Evolutionary conservation across 768 basidiomycete genomes (phyloP), one percentile per base, ranked within the genome.

Genomic region (Suillus variegatus): DNA sequence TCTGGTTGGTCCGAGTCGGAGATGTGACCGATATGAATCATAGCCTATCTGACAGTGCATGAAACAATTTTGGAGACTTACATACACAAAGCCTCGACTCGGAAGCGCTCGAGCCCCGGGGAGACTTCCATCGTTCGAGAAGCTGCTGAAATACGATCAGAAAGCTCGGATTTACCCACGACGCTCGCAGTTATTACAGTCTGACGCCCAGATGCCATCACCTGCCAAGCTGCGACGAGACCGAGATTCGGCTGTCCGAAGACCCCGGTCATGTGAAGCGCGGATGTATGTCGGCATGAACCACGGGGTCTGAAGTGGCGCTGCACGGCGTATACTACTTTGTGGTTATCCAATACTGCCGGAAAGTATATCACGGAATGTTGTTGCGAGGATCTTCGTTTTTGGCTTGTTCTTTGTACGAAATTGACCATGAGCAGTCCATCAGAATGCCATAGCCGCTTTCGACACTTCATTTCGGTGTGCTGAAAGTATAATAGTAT

Each of bases 81-180:
- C 52, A 54, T 32, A 20, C 32, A 35, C 20, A 32, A 13, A 36
- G 6, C 35, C 54, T 35, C 10, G 10, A 35, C 18, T 18, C 6
- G 49, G 49, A 22, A 51, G 22, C n/a, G 49, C 9, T 54, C 10
- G 32, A 20, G 32, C 1, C 52, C 20, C 32, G 54, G 20, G 6
- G 22, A 25, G 14, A 25, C 4, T 52, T 52, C 51, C 16, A 18
- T 2, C 28, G 4, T 58, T 58, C 57, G 57, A 41, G 57, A 58
- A 58, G 35, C 18, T 41, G 38, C 63, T 43, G 22, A 44, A 36
- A 62, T 41, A 22, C 25, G 63, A 64, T 40, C 38, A 57, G 56
- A 41, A 58, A 41, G 38, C 25, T 58, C 57, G 9, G 8, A 35
- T n/a, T 35, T 55, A 32, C 54, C 32, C 54, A n/a, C 32, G 54